Conservation (phyloP, 164 flowering plant species). For the Magnolia kwangsiensis region DNA sequence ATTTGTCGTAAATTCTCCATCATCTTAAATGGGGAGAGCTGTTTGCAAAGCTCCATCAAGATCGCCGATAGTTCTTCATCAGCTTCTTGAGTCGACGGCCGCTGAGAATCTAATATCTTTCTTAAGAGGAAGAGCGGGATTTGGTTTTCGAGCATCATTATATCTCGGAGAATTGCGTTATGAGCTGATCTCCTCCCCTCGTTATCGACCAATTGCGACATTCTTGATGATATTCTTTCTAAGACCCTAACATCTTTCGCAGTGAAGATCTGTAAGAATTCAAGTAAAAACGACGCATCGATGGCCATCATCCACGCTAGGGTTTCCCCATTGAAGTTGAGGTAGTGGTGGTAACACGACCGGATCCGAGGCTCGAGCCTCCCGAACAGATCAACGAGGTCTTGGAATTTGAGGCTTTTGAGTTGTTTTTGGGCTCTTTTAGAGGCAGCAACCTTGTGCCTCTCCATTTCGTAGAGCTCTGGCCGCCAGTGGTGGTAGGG, state of each 20-base stretch:
- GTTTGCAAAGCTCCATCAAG: conserved; percentile 31
- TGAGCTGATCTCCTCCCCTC: conserved; percentile 18
- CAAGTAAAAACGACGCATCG: conserved; percentile 30
- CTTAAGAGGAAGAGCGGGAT: conserved; percentile 12
- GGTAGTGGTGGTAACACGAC: conserved; percentile 21
- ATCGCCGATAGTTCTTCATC: conserved; percentile 22
- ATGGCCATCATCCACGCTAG: conserved; percentile 31
- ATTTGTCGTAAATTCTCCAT: neutral
- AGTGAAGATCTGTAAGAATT: conserved; percentile 15
- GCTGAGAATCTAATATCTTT: conserved; percentile 2
- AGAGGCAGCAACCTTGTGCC: conserved; percentile 3
- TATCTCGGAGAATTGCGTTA: conserved; percentile 22
- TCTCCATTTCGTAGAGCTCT: conserved; percentile 13
- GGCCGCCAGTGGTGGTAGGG: conserved; percentile 7
- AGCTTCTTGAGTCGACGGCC: conserved; percentile 10
- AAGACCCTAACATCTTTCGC: conserved; percentile 5
- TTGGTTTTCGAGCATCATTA: conserved; percentile 26
- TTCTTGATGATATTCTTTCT: neutral
- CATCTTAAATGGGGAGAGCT: conserved; percentile 24
- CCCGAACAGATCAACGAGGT: conserved; percentile 7
- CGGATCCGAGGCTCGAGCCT: conserved; percentile 21
- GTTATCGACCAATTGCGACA: conserved; percentile 17
- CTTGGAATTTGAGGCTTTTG: conserved; percentile 7
- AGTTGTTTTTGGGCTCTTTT: conserved; percentile 7
- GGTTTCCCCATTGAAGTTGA: conserved; percentile 22